A percentile compares a stretch with the other conserved stretches of the same genome.
These are phyloP conservation scores for Mycena kentingensis DNA, from an alignment of 768 basidiomycete species.

Conservation along the genomic window DNA sequence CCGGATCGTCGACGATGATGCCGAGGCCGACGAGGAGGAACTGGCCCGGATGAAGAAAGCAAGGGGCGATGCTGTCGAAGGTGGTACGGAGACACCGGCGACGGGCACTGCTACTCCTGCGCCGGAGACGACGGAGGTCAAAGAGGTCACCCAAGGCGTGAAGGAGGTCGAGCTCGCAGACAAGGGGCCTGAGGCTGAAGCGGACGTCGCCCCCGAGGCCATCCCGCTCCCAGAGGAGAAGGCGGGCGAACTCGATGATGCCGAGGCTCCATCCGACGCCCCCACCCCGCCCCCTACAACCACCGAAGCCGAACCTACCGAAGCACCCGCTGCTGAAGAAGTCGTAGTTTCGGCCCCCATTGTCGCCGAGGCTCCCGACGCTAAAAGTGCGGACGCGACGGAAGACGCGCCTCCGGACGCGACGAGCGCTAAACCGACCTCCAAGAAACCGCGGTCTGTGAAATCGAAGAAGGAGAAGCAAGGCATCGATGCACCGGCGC, in stretches of 20 bases:
- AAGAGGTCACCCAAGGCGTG: conserved; percentile 72
- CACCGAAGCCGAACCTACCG: no score
- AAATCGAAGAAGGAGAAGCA: background rate
- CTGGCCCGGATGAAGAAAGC: conserved; percentile 46
- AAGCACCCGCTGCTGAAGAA: no score
- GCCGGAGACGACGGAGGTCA: conserved; percentile 49
- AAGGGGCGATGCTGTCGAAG: conserved; percentile 43
- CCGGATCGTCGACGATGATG: conserved; percentile 53
- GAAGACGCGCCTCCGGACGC: background rate
- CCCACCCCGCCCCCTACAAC: background rate
- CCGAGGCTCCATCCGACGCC: background rate
- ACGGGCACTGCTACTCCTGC: conserved; percentile 29
- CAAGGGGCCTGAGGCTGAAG: no score
- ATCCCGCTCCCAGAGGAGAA: conserved; percentile 43
- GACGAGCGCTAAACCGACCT: background rate
- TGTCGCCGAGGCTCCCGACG: no score
- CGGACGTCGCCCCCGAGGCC: conserved; percentile 37
- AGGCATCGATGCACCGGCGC: background rate
- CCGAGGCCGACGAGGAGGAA: conserved; percentile 43
- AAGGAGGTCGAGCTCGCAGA: conserved; percentile 66
- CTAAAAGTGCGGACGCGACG: background rate
- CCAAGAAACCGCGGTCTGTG: background rate
- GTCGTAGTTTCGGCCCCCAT: no score
- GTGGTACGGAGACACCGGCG: conserved; percentile 28
- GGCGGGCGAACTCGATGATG: conserved; percentile 37